Percentiles rank a stretch among this genome's conserved stretches.
phyloP scores from a whole-genome alignment of 345 rosid genomes.

The Litchi chinensis region DNA sequence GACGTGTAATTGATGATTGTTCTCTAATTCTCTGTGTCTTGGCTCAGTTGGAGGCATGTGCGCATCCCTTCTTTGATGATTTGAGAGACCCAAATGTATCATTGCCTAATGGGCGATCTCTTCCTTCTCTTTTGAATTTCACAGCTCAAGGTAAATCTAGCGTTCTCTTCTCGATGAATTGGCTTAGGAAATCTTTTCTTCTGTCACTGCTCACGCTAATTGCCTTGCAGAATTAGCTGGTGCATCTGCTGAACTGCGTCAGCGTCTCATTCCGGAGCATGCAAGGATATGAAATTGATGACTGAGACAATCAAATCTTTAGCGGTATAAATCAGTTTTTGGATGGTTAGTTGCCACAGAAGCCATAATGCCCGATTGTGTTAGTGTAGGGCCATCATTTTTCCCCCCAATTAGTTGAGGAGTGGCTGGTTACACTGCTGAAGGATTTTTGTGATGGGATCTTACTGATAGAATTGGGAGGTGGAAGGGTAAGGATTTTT shows the following conservation, averaged over 20 bases:
- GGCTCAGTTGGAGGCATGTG: constrained; percentile 92
- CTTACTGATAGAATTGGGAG: background rate
- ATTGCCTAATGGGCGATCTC: constrained; percentile 85
- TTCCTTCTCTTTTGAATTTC: constrained; percentile 90
- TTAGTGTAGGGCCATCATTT: background rate
- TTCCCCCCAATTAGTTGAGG: background rate
- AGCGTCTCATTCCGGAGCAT: constrained; percentile 79
- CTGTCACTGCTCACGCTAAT: constrained; percentile 14
- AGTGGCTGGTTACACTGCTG: background rate
- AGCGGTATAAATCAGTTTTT: constrained; percentile 20
- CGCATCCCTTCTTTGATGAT: constrained; percentile 93
- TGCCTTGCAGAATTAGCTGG: constrained; percentile 78
- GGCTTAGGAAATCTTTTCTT: background rate
- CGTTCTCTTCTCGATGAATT: background rate
- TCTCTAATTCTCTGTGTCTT: background rate
- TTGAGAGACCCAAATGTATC: constrained; percentile 72
- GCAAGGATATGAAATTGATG: constrained; percentile 38
- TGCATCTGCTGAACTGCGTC: constrained; percentile 69
- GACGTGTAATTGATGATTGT: background rate
- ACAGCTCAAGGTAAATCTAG: constrained; percentile 74
- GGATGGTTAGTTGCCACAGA: constrained; percentile 22
- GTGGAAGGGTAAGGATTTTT: constrained; percentile 6
- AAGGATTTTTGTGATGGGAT: background rate
- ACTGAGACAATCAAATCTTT: constrained; percentile 17
- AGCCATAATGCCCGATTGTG: background rate